These are phyloP conservation scores for Claviceps paspali DNA, from an alignment of 2,329 filamentous ascomycete species.

Conservation along the genomic window DNA sequence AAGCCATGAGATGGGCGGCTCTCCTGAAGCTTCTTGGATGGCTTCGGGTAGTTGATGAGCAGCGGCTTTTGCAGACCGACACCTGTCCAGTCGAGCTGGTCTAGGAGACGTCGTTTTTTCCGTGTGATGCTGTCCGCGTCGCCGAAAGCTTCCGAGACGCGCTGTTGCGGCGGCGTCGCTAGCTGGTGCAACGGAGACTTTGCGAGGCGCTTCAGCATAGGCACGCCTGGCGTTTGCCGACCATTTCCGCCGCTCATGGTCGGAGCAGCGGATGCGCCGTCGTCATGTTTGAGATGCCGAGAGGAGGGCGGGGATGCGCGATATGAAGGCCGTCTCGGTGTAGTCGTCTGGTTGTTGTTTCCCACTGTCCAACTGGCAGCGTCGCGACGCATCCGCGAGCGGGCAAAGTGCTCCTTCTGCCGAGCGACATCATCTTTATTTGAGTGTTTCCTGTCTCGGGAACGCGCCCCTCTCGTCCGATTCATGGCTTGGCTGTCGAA, in stretches of 20 bases:
- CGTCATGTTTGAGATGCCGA: neutral
- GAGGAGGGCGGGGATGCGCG: neutral
- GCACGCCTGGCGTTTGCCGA: neutral
- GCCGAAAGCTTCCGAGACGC: neutral
- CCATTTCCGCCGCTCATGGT: constrained; percentile 3
- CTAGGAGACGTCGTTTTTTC: constrained; percentile 13
- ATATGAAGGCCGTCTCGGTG: neutral
- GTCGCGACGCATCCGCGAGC: constrained; percentile 12
- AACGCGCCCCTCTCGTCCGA: constrained; percentile 24
- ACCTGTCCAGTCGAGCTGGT: constrained; percentile 17
- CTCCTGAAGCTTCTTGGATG: constrained; percentile 4
- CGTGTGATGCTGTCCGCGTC: constrained; percentile 7
- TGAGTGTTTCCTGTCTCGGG: constrained; percentile 19
- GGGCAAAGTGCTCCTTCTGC: constrained; percentile 25
- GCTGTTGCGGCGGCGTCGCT: neutral
- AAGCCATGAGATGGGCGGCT: constrained; percentile 1
- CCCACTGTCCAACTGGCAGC: neutral
- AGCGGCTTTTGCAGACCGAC: constrained; percentile 17
- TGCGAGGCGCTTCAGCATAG: neutral
- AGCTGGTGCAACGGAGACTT: neutral
- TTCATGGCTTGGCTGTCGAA: constrained; percentile 19
- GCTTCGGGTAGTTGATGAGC: constrained; percentile 9
- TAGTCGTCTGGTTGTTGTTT: neutral
- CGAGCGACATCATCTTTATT: constrained; percentile 18
- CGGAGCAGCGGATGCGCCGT: neutral